Conservation (phyloP, 164 flowering plant species). For the Santalum album region DNA sequence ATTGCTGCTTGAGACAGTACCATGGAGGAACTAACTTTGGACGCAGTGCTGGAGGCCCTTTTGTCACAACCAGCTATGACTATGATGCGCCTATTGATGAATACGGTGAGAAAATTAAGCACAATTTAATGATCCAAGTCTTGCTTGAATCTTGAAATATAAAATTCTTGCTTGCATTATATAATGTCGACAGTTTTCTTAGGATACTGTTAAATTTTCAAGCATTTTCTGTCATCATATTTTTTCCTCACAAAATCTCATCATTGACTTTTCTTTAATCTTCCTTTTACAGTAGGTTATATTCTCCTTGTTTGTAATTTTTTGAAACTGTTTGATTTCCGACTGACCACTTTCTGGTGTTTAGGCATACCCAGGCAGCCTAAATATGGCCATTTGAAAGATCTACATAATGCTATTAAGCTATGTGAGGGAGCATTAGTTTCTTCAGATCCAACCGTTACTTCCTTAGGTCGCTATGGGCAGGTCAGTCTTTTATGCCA, state of each 20-base stretch:
- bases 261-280: no score
- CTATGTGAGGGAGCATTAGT: constrained; percentile 67
- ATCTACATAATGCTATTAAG: constrained; percentile 81
- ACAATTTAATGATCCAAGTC: no score
- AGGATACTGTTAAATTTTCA: not conserved
- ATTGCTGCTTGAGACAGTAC: constrained; percentile 37
- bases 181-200: no score
- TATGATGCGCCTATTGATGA: constrained; percentile 99
- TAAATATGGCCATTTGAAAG: constrained; percentile 85
- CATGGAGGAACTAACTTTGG: constrained; percentile 99
- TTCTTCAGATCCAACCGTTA: constrained; percentile 70
- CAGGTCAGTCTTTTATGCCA: constrained; percentile 30
- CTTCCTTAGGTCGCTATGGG: constrained; percentile 59
- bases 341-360: constrained; percentile 4
- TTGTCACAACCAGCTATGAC: constrained; percentile 91
- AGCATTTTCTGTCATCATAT: no score
- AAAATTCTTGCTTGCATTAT: no score
- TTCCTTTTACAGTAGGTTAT: no score
- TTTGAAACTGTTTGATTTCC: not conserved
- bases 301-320: not conserved
- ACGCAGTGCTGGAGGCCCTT: constrained; percentile 95
- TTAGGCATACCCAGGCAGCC: constrained; percentile 85
- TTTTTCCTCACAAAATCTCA: no score
- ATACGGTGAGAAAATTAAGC: constrained; percentile 56
- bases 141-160: no score